Conservation (phyloP, 371 early-diverging fungal genomes). For the Actinomortierella ambigua region DNA sequence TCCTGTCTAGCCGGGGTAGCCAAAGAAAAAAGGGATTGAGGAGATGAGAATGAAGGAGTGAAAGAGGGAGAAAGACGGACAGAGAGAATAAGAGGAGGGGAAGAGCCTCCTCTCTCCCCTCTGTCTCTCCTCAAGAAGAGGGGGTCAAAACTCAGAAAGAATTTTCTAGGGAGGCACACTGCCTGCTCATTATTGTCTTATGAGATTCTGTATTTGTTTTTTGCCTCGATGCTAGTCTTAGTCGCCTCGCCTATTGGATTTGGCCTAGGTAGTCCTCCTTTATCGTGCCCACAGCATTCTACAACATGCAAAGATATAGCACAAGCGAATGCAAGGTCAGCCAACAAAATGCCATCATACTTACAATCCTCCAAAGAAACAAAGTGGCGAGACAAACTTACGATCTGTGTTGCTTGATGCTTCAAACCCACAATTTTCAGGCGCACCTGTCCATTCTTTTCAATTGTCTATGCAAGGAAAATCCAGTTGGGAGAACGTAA, state of each 20-base stretch:
- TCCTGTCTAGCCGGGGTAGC: neutral
- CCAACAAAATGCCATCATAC: slow-evolving; percentile 1
- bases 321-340: neutral
- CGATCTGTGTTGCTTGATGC: slow-evolving; percentile 93
- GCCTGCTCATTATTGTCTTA: too few species aligned
- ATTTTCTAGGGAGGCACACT: too few species aligned
- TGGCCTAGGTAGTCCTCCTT: too few species aligned
- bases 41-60: slow-evolving; percentile 4
- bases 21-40: neutral
- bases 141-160: too few species aligned
- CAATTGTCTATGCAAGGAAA: slow-evolving; percentile 66
- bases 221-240: too few species aligned
- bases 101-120: neutral
- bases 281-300: too few species aligned
- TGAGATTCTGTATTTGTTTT: too few species aligned
- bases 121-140: neutral
- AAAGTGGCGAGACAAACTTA: slow-evolving; percentile 49
- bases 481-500: neutral
- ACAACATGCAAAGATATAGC: neutral
- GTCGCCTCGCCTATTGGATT: too few species aligned
- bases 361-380: neutral
- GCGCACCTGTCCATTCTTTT: slow-evolving; percentile 87
- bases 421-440: slow-evolving; percentile 95
- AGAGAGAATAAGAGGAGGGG: neutral
- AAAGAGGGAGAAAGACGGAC: slow-evolving; percentile 4